Evolutionary conservation across 1,284 basidiomycete genomes (phyloP).

Genomic region (Flammula alnicola): DNA sequence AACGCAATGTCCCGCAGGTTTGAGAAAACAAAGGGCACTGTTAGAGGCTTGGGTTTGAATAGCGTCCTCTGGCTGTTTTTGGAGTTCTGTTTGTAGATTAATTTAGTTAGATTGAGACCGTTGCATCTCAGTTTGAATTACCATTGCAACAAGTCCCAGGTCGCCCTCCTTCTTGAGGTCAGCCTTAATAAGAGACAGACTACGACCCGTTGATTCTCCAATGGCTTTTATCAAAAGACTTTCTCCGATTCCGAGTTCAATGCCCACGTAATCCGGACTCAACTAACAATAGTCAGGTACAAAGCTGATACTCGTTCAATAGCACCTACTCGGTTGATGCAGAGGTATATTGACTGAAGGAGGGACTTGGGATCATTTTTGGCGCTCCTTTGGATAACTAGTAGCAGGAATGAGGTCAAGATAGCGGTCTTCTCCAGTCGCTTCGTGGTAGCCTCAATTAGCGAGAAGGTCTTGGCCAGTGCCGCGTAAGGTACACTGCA

Average conservation of each 20-base stretch:
- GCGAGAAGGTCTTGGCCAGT: conserved; percentile 85
- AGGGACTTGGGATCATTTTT: conserved; percentile 73
- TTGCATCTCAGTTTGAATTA: conserved; percentile 32
- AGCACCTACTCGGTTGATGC: conserved; percentile 87
- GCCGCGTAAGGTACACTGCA: conserved; percentile 92
- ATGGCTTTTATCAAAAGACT: conserved; percentile 95
- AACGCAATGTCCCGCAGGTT: conserved; percentile 88
- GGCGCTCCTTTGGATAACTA: conserved; percentile 86
- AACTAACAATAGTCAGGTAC: conserved; percentile 53
- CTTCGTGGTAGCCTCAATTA: conserved; percentile 96
- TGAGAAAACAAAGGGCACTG: conserved; percentile 87
- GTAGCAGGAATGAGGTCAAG: conserved; percentile 86
- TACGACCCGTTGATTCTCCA: conserved; percentile 91
- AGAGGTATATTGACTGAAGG: conserved; percentile 92
- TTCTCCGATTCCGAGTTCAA: conserved; percentile 97
- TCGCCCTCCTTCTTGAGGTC: conserved; percentile 96
- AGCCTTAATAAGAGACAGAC: conserved; percentile 81
- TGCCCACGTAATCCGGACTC: conserved; percentile 94
- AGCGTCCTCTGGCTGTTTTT: conserved; percentile 94
- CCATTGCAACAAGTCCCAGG: conserved; percentile 94
- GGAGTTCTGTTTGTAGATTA: conserved; percentile 68
- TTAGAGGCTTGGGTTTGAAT: conserved; percentile 93
- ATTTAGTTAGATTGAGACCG: conserved; percentile 1
- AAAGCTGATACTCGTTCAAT: neutral
- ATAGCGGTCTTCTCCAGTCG: conserved; percentile 92